Base-by-base conservation (phyloP, 202 grass and related monocot genomes). In the Dendrocalamus latiflorus region DNA sequence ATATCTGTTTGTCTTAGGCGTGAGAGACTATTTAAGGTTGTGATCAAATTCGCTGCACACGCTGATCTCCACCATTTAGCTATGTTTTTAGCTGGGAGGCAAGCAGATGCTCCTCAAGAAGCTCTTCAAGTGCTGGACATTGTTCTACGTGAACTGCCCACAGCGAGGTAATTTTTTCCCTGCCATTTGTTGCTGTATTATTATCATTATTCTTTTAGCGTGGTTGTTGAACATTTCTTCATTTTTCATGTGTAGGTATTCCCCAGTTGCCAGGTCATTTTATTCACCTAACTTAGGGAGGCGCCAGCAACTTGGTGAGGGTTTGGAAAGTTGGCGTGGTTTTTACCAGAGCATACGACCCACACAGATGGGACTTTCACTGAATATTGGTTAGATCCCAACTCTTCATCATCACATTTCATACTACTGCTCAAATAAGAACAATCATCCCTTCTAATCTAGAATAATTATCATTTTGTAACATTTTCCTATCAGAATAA, bases 281-380 rank as follows among this genome's bases (percentile, higher is more conserved):
- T n/a, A n/a, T n/a, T n/a, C n/a, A n/a, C n/a, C n/a, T n/a, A n/a
- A n/a, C n/a, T n/a, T n/a, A n/a, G n/a, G n/a, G n/a, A n/a, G n/a
- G n/a, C n/a, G n/a, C n/a, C n/a, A n/a, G n/a, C n/a, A n/a, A n/a
- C n/a, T n/a, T n/a, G n/a, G n/a, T n/a, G n/a, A n/a, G n/a, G n/a
- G n/a, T n/a, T n/a, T n/a, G n/a, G n/a, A n/a, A n/a, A n/a, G n/a
- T n/a, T n/a, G n/a, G n/a, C n/a, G n/a, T n/a, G n/a, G n/a, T n/a
- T n/a, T n/a, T n/a, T n/a, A n/a, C n/a, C n/a, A n/a, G n/a, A 95
- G 88, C 63, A 90, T 95, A 69, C 90, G 90, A 9, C 93, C 90
- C 13, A 94, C 89, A 51, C 89, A 94, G 45, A 94, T 92, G 93
- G 93, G 92, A 13, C 81, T 94, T 20, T 94, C 92, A 58, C 50